These are phyloP conservation scores for Globisporangium splendens DNA, from an alignment of 352 stramenopile genomes.

Conservation along the genomic window DNA sequence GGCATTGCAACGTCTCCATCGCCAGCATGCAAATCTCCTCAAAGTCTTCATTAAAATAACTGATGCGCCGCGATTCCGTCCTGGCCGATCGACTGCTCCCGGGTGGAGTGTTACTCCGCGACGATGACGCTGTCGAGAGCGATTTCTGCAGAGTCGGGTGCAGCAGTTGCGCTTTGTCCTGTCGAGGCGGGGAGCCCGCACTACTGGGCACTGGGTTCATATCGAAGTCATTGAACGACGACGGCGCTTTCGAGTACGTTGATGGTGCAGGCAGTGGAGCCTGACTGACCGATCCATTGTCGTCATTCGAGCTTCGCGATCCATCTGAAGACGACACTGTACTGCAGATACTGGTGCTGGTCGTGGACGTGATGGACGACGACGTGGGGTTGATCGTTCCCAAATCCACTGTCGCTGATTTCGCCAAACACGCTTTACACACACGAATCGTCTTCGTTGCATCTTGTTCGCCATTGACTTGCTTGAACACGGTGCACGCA, in stretches of 20 bases:
- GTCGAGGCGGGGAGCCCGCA: constrained; percentile 1
- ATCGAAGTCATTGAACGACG: constrained; percentile 53
- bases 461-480: constrained; percentile 54
- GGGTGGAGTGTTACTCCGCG: constrained; percentile 11
- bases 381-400: constrained; percentile 12
- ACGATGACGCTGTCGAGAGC: constrained; percentile 23
- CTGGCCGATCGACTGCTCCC: constrained; percentile 29
- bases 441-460: constrained; percentile 60
- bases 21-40: constrained; percentile 86
- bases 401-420: constrained; percentile 33
- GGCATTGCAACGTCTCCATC: constrained; percentile 83
- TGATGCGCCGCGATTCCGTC: constrained; percentile 40
- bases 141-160: constrained; percentile 17
- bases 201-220: constrained; percentile 20
- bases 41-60: constrained; percentile 89
- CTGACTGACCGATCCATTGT: constrained; percentile 10
- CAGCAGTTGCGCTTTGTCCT: constrained; percentile 12
- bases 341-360: constrained; percentile 25
- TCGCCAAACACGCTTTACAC: constrained; percentile 75
- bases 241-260: constrained; percentile 26
- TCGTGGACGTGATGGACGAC: constrained; percentile 26
- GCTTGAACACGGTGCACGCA: constrained; percentile 74
- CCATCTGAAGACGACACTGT: constrained; percentile 45
- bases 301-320: constrained; percentile 24
- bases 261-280: constrained; percentile 1